A percentile compares a stretch with the other conserved stretches of the same genome.
Evolutionary conservation across 257 asterid genomes (phyloP).

Genomic region (Jacaranda copaia): DNA sequence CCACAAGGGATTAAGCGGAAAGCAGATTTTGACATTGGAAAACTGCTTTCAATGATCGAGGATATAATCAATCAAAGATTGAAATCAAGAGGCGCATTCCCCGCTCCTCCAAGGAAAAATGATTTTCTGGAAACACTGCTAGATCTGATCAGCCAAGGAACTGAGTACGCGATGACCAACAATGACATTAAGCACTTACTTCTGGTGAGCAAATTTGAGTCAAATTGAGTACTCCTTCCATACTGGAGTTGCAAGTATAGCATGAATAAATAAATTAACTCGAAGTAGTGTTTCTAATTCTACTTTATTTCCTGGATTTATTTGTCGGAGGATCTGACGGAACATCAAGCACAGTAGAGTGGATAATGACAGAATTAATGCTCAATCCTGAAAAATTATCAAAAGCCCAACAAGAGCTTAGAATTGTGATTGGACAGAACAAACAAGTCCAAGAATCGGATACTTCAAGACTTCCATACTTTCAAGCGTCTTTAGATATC

Average conservation of each 20-base stretch:
- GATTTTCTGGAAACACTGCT: slow-evolving; percentile 36
- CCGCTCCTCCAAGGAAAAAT: background rate
- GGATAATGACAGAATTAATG: slow-evolving; percentile 28
- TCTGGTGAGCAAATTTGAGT: background rate
- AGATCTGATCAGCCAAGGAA: slow-evolving; percentile 21
- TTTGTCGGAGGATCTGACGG: slow-evolving; percentile 33
- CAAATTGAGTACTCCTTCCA: too few species aligned
- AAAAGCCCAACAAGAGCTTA: slow-evolving; percentile 33
- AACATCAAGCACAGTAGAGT: slow-evolving; percentile 34
- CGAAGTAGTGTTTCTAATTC: too few species aligned
- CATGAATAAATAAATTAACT: too few species aligned
- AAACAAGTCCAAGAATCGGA: slow-evolving; percentile 38
- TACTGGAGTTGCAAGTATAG: too few species aligned
- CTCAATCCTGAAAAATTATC: background rate
- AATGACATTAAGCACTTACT: slow-evolving; percentile 16
- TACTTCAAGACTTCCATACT: slow-evolving; percentile 38
- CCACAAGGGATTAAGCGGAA: too few species aligned
- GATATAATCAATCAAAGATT: slow-evolving; percentile 24
- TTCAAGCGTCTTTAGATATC: slow-evolving; percentile 17
- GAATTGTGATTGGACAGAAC: slow-evolving; percentile 7
- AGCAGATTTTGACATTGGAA: background rate
- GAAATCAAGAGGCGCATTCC: background rate
- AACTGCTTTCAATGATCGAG: slow-evolving; percentile 11
- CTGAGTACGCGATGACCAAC: background rate
- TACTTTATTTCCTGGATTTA: slow-evolving; percentile 34